A percentile compares a stretch with the other conserved stretches of the same genome.
Conservation (phyloP, 2,329 filamentous ascomycete species). For the Neophaeococcomyces mojaviensis region DNA sequence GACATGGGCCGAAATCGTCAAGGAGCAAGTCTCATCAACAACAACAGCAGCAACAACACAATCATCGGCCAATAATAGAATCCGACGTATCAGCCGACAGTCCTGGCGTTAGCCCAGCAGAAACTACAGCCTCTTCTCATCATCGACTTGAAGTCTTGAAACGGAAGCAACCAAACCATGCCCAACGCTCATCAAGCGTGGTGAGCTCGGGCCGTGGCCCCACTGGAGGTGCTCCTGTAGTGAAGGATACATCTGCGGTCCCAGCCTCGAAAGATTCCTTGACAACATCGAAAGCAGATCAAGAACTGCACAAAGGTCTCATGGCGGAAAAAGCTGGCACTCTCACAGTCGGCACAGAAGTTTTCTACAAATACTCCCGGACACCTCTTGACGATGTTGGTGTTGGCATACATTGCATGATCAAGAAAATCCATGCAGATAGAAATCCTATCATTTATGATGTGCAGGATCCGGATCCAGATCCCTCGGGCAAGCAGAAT, state of each 20-base stretch:
- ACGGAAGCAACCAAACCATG: slow-evolving; percentile 34
- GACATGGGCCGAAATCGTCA: slow-evolving; percentile 35
- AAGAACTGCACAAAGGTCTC: slow-evolving; percentile 33
- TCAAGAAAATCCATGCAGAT: slow-evolving; percentile 66
- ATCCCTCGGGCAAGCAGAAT: slow-evolving; percentile 17
- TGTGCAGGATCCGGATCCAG: slow-evolving; percentile 18
- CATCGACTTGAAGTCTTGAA: slow-evolving; percentile 34
- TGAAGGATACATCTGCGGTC: slow-evolving; percentile 28
- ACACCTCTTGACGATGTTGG: slow-evolving; percentile 45
- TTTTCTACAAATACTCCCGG: slow-evolving; percentile 45
- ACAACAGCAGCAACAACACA: no score
- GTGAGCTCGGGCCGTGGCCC: slow-evolving; percentile 20
- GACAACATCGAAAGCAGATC: neutral
- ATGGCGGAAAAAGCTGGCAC: slow-evolving; percentile 38
- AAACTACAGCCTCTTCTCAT: slow-evolving; percentile 15
- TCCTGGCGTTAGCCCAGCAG: slow-evolving; percentile 34
- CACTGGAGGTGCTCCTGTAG: neutral
- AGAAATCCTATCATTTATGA: slow-evolving; percentile 50
- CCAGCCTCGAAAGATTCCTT: slow-evolving; percentile 36
- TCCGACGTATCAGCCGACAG: slow-evolving; percentile 40
- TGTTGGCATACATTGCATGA: slow-evolving; percentile 64
- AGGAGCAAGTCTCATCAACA: slow-evolving; percentile 34
- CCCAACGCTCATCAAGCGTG: slow-evolving; percentile 31
- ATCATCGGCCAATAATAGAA: slow-evolving; percentile 29
- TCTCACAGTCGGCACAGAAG: slow-evolving; percentile 40